Evolutionary conservation across 371 early-diverging fungal species (phyloP).

Genomic region (Syncephalastrum sp.): DNA sequence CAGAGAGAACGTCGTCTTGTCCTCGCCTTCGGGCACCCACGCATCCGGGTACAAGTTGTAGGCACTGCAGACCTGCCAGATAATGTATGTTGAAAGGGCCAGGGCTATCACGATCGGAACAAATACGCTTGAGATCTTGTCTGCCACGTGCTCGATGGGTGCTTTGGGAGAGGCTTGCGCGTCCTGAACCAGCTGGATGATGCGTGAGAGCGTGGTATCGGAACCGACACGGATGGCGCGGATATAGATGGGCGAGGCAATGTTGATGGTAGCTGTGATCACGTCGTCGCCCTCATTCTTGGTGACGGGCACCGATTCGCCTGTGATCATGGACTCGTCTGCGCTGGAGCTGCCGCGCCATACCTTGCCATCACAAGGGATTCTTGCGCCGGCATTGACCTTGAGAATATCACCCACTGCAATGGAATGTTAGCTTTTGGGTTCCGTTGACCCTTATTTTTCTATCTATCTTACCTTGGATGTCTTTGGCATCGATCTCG

Average conservation of each 20-base stretch:
- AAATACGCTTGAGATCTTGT: conserved; percentile 61
- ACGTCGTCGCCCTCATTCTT: conserved; percentile 56
- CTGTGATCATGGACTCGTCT: conserved; percentile 85
- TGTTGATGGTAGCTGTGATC: conserved; percentile 62
- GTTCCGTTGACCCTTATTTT: not conserved
- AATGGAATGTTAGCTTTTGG: not conserved
- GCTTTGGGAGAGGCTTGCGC: conserved; percentile 71
- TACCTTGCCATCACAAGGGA: conserved; percentile 68
- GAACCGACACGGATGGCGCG: conserved; percentile 58
- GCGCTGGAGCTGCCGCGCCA: conserved; percentile 60
- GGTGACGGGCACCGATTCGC: conserved; percentile 74
- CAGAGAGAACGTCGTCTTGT: conserved; percentile 35
- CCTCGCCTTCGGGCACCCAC: conserved; percentile 47
- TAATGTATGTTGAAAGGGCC: conserved; percentile 54
- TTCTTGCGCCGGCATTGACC: conserved; percentile 65
- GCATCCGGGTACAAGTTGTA: conserved; percentile 37
- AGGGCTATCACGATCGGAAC: conserved; percentile 59
- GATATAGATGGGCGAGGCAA: conserved; percentile 54
- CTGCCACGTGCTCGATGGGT: conserved; percentile 64
- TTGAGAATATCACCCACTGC: conserved; percentile 61
- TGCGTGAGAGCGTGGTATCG: conserved; percentile 63
- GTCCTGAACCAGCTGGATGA: conserved; percentile 66
- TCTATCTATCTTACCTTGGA: conserved; percentile 37
- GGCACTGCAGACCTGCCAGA: conserved; percentile 51
- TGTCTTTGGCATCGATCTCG: conserved; percentile 42